A percentile compares a stretch with the other conserved stretches of the same genome.
Conservation (phyloP, 768 basidiomycete genomes). For the Pholiota molesta region DNA sequence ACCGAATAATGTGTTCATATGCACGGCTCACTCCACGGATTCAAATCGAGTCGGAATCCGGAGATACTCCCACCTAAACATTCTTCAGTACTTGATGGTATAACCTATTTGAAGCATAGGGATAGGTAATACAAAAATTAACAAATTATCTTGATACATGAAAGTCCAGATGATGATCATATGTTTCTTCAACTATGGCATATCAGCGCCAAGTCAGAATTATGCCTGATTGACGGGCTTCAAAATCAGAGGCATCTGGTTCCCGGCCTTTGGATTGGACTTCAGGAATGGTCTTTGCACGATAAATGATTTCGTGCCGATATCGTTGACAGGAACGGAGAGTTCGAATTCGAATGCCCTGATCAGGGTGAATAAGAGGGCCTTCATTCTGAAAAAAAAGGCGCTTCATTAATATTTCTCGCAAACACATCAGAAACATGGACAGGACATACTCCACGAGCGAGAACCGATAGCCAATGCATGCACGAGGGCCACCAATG, state of each 20-base stretch:
- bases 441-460: constrained; percentile 47
- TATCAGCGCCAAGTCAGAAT: not conserved
- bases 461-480: constrained; percentile 70
- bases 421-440: not conserved
- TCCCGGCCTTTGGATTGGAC: constrained; percentile 42
- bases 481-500: constrained; percentile 64
- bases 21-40: too few species aligned
- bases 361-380: constrained; percentile 32
- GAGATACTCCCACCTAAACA: too few species aligned
- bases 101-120: too few species aligned
- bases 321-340: constrained; percentile 41
- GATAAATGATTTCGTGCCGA: constrained; percentile 34
- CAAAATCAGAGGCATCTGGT: constrained; percentile 49
- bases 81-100: too few species aligned
- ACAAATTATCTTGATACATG: too few species aligned
- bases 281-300: constrained; percentile 47
- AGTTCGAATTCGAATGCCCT: constrained; percentile 52
- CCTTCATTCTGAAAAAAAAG: constrained; percentile 29
- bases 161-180: not conserved
- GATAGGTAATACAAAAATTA: too few species aligned
- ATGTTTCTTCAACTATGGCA: too few species aligned
- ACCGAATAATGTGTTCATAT: too few species aligned
- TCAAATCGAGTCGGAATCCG: too few species aligned
- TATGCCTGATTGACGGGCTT: constrained; percentile 21
- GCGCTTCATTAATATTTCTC: too few species aligned